phyloP scores from a whole-genome alignment of 208 protist species.

The Leishmania tropica region DNA sequence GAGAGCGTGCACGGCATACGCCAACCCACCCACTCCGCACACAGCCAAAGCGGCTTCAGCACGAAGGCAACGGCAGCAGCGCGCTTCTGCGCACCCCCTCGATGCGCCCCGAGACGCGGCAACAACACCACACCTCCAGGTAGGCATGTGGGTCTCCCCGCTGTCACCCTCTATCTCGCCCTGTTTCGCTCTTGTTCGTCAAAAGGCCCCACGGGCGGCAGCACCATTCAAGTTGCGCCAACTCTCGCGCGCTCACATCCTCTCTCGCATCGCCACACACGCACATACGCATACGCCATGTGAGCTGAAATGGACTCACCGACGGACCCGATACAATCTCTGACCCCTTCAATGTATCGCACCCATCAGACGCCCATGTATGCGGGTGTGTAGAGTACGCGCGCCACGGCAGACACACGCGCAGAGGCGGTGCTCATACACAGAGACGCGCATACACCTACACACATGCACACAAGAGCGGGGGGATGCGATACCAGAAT shows the following conservation, averaged over 20 bases:
- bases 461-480: too few species aligned
- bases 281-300: background rate
- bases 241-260: background rate
- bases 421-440: too few species aligned
- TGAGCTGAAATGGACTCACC: too few species aligned
- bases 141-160: background rate
- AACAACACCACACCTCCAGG: background rate
- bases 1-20: background rate
- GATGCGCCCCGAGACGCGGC: background rate
- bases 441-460: too few species aligned
- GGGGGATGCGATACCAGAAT: constrained; percentile 19
- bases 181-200: background rate
- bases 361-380: constrained; percentile 12
- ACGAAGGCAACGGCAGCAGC: background rate
- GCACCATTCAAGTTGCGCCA: background rate
- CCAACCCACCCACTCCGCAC: background rate
- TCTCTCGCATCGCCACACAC: background rate
- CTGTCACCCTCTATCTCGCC: background rate
- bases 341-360: constrained; percentile 31
- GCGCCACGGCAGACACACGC: too few species aligned
- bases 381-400: background rate
- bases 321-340: background rate
- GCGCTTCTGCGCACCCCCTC: background rate
- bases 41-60: background rate
- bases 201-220: background rate